Base-by-base conservation (phyloP, 192 early-diverging fungal species). In the Coemansia sp. region DNA sequence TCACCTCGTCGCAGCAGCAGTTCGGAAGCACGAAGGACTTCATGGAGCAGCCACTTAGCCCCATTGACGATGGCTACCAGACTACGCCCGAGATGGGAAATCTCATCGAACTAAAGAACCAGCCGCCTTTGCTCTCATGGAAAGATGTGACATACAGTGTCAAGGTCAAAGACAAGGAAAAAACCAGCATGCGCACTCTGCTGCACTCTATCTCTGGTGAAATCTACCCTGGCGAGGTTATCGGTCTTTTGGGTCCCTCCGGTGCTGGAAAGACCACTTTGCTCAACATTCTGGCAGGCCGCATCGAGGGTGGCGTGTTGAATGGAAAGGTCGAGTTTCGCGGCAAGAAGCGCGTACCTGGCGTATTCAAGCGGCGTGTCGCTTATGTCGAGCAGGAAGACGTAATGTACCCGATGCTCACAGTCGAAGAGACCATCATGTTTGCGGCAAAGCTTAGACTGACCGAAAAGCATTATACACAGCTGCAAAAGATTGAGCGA, bases 331-430 rank as follows among this genome's bases (percentile, higher is more conserved):
- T 96, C 17, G 79, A 88, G 55, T 87, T 95, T 18, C 92, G 96
- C 66, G 94, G 94, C 14, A 81, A 83, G 42, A 68, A 73, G 32
- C 82, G 91, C 48, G 83, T 89, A 22, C 74, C 82, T 7, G 83
- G 84, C 0, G 84, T 92, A 57, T 95, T 89, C 63, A 89, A 89
- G 60, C 86, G 75, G 8, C 81, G 89, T 6, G 84, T 90, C 28
- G 89, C 92, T 22, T 94, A 91, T 77, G 93, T 95, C 5, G 94
- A 95, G 78, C 95, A 97, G 61, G 95, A 97, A 67, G 95, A 96
- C 76, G 87, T 88, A 20, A 74, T 95, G 52, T 89, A 91, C 83
- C 84, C 86, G 10, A 95, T 93, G 31, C 73, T 94, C 67, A 97
- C 95, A 1, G 95, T 97, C 7, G 87, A 90, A 60, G 95, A 97